phyloP scores from a whole-genome alignment of 139 green algal genomes.

The Coelastrella sp. region DNA sequence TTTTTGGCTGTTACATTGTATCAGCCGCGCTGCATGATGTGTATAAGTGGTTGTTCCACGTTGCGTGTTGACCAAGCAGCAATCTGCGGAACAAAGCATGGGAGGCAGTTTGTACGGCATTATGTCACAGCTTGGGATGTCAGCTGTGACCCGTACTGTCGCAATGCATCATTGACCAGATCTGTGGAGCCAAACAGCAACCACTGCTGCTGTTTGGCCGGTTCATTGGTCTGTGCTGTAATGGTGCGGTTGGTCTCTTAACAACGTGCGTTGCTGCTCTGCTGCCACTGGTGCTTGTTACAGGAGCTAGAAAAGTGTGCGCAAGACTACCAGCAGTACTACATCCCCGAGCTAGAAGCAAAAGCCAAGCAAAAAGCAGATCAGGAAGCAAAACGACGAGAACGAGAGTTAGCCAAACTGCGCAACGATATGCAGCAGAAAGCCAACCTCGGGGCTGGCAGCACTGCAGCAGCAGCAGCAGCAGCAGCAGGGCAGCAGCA shows the following conservation, averaged over 20 bases:
- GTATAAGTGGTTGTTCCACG: no score
- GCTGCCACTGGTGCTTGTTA: not conserved
- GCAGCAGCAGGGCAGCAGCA: not conserved
- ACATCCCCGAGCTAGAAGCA: slow-evolving; percentile 76
- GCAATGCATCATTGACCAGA: no score
- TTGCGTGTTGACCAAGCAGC: not conserved
- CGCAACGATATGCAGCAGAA: slow-evolving; percentile 60
- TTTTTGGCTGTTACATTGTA: no score
- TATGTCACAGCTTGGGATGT: no score
- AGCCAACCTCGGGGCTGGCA: not conserved
- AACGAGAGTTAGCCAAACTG: slow-evolving; percentile 71
- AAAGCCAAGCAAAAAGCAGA: slow-evolving; percentile 53
- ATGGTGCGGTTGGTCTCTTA: not conserved
- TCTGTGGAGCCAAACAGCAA: not conserved
- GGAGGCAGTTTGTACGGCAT: no score
- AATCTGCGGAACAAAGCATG: no score
- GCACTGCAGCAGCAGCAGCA: not conserved
- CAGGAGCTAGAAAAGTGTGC: slow-evolving; percentile 64
- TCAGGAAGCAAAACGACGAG: slow-evolving; percentile 63
- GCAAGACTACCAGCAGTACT: slow-evolving; percentile 83
- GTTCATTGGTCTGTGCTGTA: not conserved
- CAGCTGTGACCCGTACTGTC: no score
- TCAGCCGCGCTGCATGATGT: no score
- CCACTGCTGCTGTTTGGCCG: not conserved
- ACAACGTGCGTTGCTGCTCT: not conserved